These are phyloP conservation scores for Xylaria sp. DNA, from an alignment of 2,329 filamentous ascomycete genomes.

Conservation along the genomic window DNA sequence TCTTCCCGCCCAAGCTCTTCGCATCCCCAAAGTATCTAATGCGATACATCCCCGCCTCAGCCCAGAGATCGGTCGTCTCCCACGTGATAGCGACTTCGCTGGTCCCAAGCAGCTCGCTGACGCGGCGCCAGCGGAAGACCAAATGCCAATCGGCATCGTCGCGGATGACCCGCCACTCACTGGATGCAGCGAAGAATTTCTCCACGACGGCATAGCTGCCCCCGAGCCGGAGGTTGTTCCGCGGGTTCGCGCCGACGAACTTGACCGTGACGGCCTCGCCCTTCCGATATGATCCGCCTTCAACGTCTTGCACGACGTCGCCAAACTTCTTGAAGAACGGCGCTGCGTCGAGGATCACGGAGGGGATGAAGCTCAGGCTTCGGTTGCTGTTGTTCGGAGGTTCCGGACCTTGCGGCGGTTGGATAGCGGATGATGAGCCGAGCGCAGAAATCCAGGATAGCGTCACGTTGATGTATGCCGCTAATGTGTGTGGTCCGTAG, in stretches of 20 bases:
- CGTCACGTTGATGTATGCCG: constrained; percentile 85
- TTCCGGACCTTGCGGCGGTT: constrained; percentile 59
- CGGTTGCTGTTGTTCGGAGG: constrained; percentile 82
- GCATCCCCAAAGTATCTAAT: constrained; percentile 84
- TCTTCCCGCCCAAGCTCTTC: constrained; percentile 70
- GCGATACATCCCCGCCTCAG: constrained; percentile 72
- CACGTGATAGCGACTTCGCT: constrained; percentile 81
- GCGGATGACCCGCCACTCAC: constrained; percentile 73
- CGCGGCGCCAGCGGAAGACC: constrained; percentile 81
- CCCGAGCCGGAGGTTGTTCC: constrained; percentile 84
- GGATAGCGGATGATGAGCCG: constrained; percentile 54
- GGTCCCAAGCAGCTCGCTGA: constrained; percentile 73
- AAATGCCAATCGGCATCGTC: constrained; percentile 85
- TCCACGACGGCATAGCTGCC: constrained; percentile 82
- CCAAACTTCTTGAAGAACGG: constrained; percentile 76
- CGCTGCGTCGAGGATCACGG: constrained; percentile 77
- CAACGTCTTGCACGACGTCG: constrained; percentile 65
- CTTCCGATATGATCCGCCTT: constrained; percentile 57
- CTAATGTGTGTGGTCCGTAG: constrained; percentile 84
- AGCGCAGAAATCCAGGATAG: constrained; percentile 75
- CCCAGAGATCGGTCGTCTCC: constrained; percentile 71
- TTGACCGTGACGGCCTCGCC: constrained; percentile 71
- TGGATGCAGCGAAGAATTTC: constrained; percentile 52
- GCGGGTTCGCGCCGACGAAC: constrained; percentile 87
- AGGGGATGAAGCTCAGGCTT: constrained; percentile 80